These are phyloP conservation scores for Agaricus sinodeliciosus DNA, from an alignment of 768 basidiomycete species.

Conservation along the genomic window DNA sequence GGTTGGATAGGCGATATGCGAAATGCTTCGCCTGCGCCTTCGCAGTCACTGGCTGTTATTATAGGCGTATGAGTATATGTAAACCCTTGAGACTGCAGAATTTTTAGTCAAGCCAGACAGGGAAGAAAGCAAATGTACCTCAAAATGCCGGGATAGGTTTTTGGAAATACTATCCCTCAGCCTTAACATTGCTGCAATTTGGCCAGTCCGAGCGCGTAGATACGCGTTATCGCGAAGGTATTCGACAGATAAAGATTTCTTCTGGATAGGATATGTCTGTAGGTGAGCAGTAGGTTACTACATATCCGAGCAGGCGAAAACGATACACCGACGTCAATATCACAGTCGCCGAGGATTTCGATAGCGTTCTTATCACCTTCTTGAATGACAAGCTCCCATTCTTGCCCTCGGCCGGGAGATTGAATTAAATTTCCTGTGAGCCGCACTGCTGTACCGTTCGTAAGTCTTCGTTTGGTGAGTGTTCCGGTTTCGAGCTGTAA, in stretches of 20 bases:
- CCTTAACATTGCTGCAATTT: conserved; percentile 68
- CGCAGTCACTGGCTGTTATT: conserved; percentile 87
- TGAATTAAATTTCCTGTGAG: conserved; percentile 37
- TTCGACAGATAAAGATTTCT: conserved; percentile 71
- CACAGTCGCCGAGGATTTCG: conserved; percentile 38
- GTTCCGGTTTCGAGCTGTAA: conserved; percentile 14
- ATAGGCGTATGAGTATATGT: conserved; percentile 78
- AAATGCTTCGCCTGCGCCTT: conserved; percentile 94
- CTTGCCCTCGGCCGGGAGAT: conserved; percentile 39
- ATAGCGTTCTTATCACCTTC: conserved; percentile 22
- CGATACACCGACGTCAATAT: conserved; percentile 31
- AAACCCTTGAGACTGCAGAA: conserved; percentile 65
- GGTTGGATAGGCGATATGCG: conserved; percentile 41
- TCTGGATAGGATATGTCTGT: conserved; percentile 88
- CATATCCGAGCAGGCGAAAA: background rate
- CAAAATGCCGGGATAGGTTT: conserved; percentile 61
- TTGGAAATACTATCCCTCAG: conserved; percentile 54
- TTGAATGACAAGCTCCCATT: conserved; percentile 42
- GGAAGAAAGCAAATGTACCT: conserved; percentile 37
- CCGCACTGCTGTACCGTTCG: conserved; percentile 34
- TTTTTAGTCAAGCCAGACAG: conserved; percentile 1
- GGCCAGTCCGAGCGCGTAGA: conserved; percentile 75
- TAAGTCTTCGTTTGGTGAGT: conserved; percentile 26
- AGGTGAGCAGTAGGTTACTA: background rate
- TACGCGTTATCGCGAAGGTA: conserved; percentile 84